Evolutionary conservation across 1,139 yeast species (phyloP).

Genomic region (Geotrichum citri-aurantii): DNA sequence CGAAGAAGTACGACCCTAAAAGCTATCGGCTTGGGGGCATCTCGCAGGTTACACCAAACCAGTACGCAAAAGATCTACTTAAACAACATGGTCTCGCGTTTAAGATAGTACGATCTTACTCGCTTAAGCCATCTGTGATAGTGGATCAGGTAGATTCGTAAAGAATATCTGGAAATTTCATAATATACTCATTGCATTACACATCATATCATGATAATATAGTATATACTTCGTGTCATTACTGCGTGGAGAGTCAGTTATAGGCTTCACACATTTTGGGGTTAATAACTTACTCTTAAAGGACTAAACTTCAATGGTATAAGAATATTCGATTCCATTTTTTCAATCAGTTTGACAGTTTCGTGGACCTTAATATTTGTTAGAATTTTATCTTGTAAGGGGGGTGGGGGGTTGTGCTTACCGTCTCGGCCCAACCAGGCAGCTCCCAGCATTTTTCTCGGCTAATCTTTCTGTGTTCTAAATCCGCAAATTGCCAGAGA

Average conservation of each 20-base stretch:
- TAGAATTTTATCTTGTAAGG: not conserved
- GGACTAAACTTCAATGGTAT: slow-evolving; percentile 41
- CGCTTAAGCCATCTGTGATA: not conserved
- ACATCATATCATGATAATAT: not conserved
- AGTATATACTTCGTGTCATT: not conserved
- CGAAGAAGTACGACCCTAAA: not conserved
- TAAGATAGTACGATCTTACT: slow-evolving; percentile 9
- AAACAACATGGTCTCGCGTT: slow-evolving; percentile 7
- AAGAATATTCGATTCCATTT: slow-evolving; percentile 38
- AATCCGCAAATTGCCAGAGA: slow-evolving; percentile 43
- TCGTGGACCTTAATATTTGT: slow-evolving; percentile 33
- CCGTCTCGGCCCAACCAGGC: slow-evolving; percentile 42
- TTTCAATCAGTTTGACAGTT: slow-evolving; percentile 39
- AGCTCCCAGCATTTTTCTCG: slow-evolving; percentile 43
- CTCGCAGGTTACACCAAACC: slow-evolving; percentile 9
- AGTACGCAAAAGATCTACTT: slow-evolving; percentile 9
- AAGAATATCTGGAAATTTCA: not conserved
- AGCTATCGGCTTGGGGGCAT: slow-evolving; percentile 8
- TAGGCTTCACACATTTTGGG: not conserved
- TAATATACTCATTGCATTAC: not conserved
- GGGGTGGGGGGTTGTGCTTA: slow-evolving; percentile 5
- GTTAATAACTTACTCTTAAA: slow-evolving; percentile 23
- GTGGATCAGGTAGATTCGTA: not conserved
- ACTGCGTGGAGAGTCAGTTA: not conserved
- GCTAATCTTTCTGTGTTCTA: slow-evolving; percentile 40